Evolutionary conservation across 2,329 filamentous ascomycete genomes (phyloP), one percentile per base, ranked within the genome.

Genomic region (Aspergillus uvarum): DNA sequence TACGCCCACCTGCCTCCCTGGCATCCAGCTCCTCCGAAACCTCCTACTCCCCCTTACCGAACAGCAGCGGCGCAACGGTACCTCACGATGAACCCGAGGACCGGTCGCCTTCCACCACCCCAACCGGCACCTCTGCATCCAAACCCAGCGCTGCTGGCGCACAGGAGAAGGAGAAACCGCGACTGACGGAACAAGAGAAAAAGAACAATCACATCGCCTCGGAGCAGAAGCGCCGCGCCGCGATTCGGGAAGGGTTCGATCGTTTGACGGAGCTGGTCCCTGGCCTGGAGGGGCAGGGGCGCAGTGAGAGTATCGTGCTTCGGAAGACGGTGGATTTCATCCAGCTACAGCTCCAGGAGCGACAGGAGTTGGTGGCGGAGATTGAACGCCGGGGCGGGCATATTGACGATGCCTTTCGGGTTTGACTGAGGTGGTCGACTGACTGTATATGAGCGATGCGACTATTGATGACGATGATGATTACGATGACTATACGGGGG

Each of bases 271-370:
- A 88, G 56, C 82, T 96, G 32, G 91, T 96, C 1, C 92, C 92
- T 0, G 91, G 90, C 0, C 82, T 96, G 56, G 85, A 91, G 68
- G 92, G 92, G 0, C 89, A 93, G 70, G 92, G 90, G 1, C 87
- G 92, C 50, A 95, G 91, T 64, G 92, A 96, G 74, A 91, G 90
- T 29, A 82, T 92, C 19, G 91, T 96, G n/a, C 81, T 96, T 22
- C 86, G 87, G 63, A 84, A 84, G 65, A 89, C 88, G 0, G 85
- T 89, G 31, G 86, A 88, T 14, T 89, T 82, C 63, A 87, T 90
- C 70, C 81, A 81, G 47, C 77, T 86, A 62, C 81, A 88, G 70
- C 75, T 91, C 8, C 77, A 81, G 51, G 83, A 85, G 71, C 81
- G 88, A 19, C 80, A 84, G 57, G 76, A 79, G 24, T 75, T 91